phyloP scores from a whole-genome alignment of 352 stramenopile species.

The Pythium brachiatum region DNA sequence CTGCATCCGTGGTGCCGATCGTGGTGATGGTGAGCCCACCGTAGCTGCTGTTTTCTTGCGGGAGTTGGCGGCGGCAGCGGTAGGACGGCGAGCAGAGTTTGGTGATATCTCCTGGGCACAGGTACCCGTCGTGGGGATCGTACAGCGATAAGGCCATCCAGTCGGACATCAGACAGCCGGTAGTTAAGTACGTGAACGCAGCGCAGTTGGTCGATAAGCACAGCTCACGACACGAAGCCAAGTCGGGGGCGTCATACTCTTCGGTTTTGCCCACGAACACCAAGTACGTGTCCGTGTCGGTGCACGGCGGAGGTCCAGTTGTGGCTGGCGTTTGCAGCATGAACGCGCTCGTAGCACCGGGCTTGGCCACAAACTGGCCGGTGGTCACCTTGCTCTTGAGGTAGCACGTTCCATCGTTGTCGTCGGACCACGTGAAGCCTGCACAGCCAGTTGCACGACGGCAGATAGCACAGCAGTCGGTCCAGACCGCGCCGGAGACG shows the following conservation, averaged over 20 bases:
- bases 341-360: background rate
- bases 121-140: too few relatives aligned
- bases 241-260: too few relatives aligned
- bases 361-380: too few relatives aligned
- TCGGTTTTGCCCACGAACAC: background rate
- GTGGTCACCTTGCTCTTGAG: slow-evolving; percentile 30
- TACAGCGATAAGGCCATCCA: too few relatives aligned
- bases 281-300: background rate
- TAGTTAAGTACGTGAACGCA: too few relatives aligned
- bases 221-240: background rate
- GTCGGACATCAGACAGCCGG: too few relatives aligned
- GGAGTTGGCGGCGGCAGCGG: background rate
- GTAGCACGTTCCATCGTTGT: slow-evolving; percentile 50
- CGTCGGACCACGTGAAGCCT: slow-evolving; percentile 35
- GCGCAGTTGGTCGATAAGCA: background rate
- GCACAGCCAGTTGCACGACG: background rate
- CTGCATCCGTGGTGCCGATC: background rate
- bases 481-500: background rate
- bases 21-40: background rate
- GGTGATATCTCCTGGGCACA: too few relatives aligned
- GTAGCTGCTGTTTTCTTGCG: background rate
- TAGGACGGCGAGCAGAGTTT: too few relatives aligned
- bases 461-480: background rate
- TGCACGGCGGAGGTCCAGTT: background rate
- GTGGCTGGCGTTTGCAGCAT: background rate